Evolutionary conservation across 2,329 filamentous ascomycete species (phyloP), one percentile per base, ranked within the genome.

Genomic region (Pseudomassariella vexata): DNA sequence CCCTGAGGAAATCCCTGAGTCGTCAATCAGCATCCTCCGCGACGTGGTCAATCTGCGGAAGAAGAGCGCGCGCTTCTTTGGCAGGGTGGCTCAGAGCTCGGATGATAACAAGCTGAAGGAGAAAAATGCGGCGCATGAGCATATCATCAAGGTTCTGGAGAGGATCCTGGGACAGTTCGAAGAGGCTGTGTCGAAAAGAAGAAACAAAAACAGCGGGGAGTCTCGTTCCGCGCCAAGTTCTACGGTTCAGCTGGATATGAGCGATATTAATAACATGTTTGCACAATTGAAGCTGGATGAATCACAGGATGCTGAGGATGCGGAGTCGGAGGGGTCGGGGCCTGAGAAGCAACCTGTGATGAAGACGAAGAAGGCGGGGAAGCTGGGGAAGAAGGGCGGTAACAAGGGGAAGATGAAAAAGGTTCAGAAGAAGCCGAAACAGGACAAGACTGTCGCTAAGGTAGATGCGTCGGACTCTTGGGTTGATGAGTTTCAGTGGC

Each of bases 141-240:
- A 51, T 34, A 49, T 50, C 24, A 49, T 53, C 32, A 35, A 37
- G 14, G 45, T 54, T 2, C 47, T 53, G 3, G 50, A 50, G 26
- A 35, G 43, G 5, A 39, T 50, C 22, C 37, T 51, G 26, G 35
- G 33, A 20, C 41, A 38, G 33, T 42, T 52, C 9, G 44, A 52
- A n/a, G 33, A 12, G 7, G 34, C 48, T 15, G 32, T 44, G 10
- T 40, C 36, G 16, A 42, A 27, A 19, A 19, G 33, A 8, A 34
- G 28, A 6, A 32, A 34, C n/a, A 23, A 30, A 22, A n/a, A 16
- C 22, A 6, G 7, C n/a, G n/a, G 24, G n/a, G 21, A 9, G n/a
- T 3, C 30, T n/a, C 6, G 15, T 28, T n/a, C 10, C 5, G 4
- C 21, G 11, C 31, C 16, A 18, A 30, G 19, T 16, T 30, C 5